Percentiles rank a stretch among this genome's conserved stretches.
These are phyloP conservation scores for Hanseniaspora pseudoguilliermondii DNA, from an alignment of 805 yeast genomes.

Conservation along the genomic window DNA sequence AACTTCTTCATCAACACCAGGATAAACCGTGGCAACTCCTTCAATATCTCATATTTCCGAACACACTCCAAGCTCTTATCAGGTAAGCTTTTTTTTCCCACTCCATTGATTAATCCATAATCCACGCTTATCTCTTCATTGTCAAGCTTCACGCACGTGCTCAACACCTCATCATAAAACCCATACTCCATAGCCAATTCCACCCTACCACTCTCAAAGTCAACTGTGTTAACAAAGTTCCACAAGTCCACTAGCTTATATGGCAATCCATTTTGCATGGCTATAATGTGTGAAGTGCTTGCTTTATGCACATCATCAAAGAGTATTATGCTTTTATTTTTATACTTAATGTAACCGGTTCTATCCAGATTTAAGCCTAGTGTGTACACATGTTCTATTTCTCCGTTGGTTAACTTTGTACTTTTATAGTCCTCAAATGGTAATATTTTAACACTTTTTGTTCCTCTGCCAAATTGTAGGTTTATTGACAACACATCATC, in stretches of 20 bases:
- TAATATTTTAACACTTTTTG: neutral
- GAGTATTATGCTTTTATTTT: neutral
- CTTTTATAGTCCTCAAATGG: neutral
- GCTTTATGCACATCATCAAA: conserved; percentile 45
- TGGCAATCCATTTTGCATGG: neutral
- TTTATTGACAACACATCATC: neutral
- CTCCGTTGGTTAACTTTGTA: neutral
- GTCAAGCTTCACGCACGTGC: neutral
- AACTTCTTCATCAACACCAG: conserved; percentile 67
- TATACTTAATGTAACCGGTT: conserved; percentile 33
- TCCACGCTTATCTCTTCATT: neutral
- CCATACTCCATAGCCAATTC: conserved; percentile 35
- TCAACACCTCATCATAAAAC: neutral
- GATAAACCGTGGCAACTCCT: conserved; percentile 72
- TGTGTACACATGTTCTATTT: neutral
- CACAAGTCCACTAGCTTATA: neutral
- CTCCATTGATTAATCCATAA: neutral
- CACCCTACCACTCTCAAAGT: neutral
- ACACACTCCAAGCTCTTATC: conserved; percentile 46
- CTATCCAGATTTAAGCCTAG: conserved; percentile 30
- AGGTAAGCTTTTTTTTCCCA: conserved; percentile 25
- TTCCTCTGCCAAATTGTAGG: neutral
- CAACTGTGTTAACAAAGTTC: neutral
- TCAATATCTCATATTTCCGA: conserved; percentile 80
- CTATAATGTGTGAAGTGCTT: conserved; percentile 34